Conservation (phyloP, 257 asterid species). For the Penstemon barbatus region DNA sequence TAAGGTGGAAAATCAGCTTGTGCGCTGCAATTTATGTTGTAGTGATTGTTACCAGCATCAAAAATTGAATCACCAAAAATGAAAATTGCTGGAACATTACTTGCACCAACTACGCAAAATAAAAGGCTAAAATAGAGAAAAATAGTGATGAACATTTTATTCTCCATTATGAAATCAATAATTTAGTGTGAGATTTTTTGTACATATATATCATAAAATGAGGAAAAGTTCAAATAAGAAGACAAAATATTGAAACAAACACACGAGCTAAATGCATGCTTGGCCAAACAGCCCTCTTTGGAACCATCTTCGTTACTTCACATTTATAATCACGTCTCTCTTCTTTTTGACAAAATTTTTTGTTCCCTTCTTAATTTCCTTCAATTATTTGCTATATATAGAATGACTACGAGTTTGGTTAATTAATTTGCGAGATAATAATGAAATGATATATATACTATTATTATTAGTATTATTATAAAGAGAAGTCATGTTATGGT, state of each 20-base stretch:
- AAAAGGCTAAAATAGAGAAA: slow-evolving; percentile 20
- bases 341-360: slow-evolving; percentile 29
- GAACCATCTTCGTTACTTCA: slow-evolving; percentile 1
- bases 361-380: slow-evolving; percentile 26
- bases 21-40: slow-evolving; percentile 46
- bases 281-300: slow-evolving; percentile 23
- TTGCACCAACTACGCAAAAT: slow-evolving; percentile 30
- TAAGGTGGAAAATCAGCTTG: slow-evolving; percentile 89
- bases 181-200: slow-evolving; percentile 15
- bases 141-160: neutral
- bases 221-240: slow-evolving; percentile 26
- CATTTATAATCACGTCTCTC: slow-evolving; percentile 18
- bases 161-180: slow-evolving; percentile 37
- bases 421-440: no score
- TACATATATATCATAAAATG: slow-evolving; percentile 11
- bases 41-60: slow-evolving; percentile 81
- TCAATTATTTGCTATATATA: no score
- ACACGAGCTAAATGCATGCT: slow-evolving; percentile 49
- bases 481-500: no score
- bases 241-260: slow-evolving; percentile 43
- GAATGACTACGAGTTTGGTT: no score
- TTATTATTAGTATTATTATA: no score
- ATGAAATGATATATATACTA: no score
- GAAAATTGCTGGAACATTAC: slow-evolving; percentile 49
- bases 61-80: slow-evolving; percentile 74